phyloP scores from a whole-genome alignment of 2,329 filamentous ascomycete species.

The Verticillium zaregamsianum region DNA sequence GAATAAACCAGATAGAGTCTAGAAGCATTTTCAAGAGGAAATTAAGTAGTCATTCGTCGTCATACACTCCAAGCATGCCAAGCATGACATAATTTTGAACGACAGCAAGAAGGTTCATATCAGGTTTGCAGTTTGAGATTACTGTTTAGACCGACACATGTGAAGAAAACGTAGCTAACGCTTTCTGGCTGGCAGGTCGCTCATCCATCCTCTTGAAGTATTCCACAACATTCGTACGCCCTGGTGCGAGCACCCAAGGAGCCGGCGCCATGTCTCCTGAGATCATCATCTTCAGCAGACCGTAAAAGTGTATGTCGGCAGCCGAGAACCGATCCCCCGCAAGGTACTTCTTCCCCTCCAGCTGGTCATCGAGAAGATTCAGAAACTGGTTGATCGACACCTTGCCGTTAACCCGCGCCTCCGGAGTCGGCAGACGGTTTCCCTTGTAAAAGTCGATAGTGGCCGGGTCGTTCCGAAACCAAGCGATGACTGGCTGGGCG shows the following conservation, averaged over 20 bases:
- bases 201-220: not conserved
- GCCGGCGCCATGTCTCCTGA: not conserved
- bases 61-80: too few species aligned
- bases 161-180: too few species aligned
- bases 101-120: too few species aligned
- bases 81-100: too few species aligned
- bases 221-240: not conserved
- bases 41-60: too few species aligned
- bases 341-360: constrained; percentile 2
- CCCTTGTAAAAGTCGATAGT: constrained; percentile 7
- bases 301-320: constrained; percentile 1
- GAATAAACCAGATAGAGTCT: too few species aligned
- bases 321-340: constrained; percentile 4
- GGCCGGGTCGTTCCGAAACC: constrained; percentile 3
- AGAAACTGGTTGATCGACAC: constrained; percentile 3
- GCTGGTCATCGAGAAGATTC: constrained; percentile 5
- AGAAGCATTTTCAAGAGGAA: too few species aligned
- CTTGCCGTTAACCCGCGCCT: constrained; percentile 2
- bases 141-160: too few species aligned
- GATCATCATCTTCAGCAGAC: not conserved
- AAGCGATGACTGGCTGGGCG: constrained; percentile 2
- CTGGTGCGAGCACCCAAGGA: not conserved
- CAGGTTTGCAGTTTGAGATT: too few species aligned
- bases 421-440: not conserved
- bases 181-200: not conserved